These are phyloP conservation scores for Bassia scoparia DNA, from an alignment of 148 eudicot species.

Conservation along the genomic window DNA sequence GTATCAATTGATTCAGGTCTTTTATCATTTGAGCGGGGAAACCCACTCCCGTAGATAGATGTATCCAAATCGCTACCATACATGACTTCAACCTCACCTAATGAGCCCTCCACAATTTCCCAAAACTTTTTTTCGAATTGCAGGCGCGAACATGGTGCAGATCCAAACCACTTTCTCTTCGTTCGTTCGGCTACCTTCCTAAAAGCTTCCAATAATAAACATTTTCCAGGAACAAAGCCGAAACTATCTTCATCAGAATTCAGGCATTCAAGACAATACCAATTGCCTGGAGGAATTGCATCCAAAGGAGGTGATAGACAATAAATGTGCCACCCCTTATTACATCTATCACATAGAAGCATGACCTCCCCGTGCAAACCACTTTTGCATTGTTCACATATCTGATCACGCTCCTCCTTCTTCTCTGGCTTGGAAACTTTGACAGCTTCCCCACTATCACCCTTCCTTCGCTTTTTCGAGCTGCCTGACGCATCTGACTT, in stretches of 20 bases:
- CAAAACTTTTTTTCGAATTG: constrained; percentile 94
- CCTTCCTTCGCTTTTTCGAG: constrained; percentile 59
- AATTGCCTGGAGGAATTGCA: constrained; percentile 74
- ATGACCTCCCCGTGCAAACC: constrained; percentile 98
- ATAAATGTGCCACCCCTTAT: constrained; percentile 94
- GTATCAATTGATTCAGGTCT: constrained; percentile 54
- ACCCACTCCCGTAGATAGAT: constrained; percentile 89
- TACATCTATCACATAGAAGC: constrained; percentile 95
- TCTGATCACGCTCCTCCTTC: constrained; percentile 67
- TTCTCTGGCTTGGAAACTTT: constrained; percentile 43
- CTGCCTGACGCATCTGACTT: constrained; percentile 37
- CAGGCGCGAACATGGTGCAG: constrained; percentile 55
- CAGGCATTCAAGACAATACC: constrained; percentile 97
- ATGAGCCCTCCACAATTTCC: constrained; percentile 94
- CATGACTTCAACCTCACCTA: constrained; percentile 91
- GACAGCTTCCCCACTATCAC: constrained; percentile 49
- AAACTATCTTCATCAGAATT: constrained; percentile 86
- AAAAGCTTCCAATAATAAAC: constrained; percentile 71
- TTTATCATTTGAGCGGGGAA: constrained; percentile 67
- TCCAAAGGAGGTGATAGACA: constrained; percentile 93
- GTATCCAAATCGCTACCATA: constrained; percentile 99
- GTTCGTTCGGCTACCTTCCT: constrained; percentile 83
- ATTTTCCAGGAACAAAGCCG: constrained; percentile 93
- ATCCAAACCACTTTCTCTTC: constrained; percentile 97
- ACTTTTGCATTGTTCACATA: constrained; percentile 88